Conservation (phyloP, 495 filamentous ascomycete species). For the Aspergillus nanangensis region DNA sequence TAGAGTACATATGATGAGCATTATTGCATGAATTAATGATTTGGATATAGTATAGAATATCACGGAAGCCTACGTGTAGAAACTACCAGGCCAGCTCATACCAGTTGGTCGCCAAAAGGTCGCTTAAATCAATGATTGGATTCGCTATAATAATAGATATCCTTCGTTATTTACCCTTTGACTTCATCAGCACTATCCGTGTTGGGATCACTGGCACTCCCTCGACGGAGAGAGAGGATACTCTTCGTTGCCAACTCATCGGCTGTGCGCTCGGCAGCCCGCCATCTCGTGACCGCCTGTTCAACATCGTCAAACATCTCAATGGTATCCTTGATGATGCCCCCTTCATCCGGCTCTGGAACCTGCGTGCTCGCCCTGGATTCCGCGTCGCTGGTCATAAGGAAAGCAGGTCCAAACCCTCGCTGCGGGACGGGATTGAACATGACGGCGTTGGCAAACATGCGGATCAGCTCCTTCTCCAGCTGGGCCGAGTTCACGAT, state of each 20-base stretch:
- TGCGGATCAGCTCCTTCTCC: conserved; percentile 92
- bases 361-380: conserved; percentile 42
- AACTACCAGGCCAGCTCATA: too few relatives aligned
- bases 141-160: background rate
- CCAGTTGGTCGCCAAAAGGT: too few relatives aligned
- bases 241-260: conserved; percentile 42
- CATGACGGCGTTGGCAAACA: conserved; percentile 98
- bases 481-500: conserved; percentile 94
- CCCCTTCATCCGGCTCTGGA: conserved; percentile 63
- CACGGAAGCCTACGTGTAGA: too few relatives aligned
- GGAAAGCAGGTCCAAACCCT: conserved; percentile 60
- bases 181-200: conserved; percentile 38
- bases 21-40: too few relatives aligned
- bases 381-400: conserved; percentile 33
- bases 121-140: too few relatives aligned
- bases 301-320: conserved; percentile 83
- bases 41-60: too few relatives aligned
- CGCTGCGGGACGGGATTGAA: conserved; percentile 78
- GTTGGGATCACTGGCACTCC: conserved; percentile 39
- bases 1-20: too few relatives aligned
- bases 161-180: conserved; percentile 19
- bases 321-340: conserved; percentile 73
- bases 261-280: conserved; percentile 49
- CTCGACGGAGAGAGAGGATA: conserved; percentile 36
- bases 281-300: conserved; percentile 52